phyloP scores from a whole-genome alignment of 768 basidiomycete genomes.

The Astraeus odoratus region DNA sequence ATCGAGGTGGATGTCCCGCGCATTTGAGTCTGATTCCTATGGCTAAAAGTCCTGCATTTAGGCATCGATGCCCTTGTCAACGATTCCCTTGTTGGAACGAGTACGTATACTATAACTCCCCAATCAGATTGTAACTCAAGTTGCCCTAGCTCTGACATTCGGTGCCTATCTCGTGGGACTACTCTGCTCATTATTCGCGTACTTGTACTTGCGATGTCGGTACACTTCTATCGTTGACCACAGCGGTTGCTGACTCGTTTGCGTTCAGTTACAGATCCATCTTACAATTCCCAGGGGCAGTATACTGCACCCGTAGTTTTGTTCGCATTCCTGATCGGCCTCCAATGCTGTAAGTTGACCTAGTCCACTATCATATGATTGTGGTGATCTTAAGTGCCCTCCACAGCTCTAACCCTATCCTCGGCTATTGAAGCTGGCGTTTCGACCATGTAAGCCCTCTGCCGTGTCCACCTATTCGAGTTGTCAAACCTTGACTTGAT shows the following conservation, averaged over 20 bases:
- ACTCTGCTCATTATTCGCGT: conserved; percentile 66
- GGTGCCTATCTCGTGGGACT: conserved; percentile 77
- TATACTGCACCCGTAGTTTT: conserved; percentile 74
- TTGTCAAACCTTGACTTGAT: neutral
- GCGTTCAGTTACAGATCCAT: conserved; percentile 56
- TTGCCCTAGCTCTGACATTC: conserved; percentile 56
- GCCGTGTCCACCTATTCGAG: neutral
- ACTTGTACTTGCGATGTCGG: conserved; percentile 68
- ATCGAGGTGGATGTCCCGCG: conserved; percentile 42
- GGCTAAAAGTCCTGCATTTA: conserved; percentile 3
- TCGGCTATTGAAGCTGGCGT: conserved; percentile 82
- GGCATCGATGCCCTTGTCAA: conserved; percentile 74
- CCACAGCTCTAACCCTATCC: conserved; percentile 55
- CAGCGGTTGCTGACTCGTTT: neutral
- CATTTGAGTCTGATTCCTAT: neutral
- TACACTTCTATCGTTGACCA: conserved; percentile 2
- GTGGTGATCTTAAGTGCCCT: conserved; percentile 3
- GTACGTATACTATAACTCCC: conserved; percentile 33
- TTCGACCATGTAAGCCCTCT: conserved; percentile 62
- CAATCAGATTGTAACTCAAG: neutral
- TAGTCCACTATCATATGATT: neutral
- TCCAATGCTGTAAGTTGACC: conserved; percentile 53
- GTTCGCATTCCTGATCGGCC: conserved; percentile 76
- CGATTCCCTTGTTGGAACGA: conserved; percentile 75
- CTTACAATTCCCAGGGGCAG: conserved; percentile 67